Evolutionary conservation across 306 rosid species (phyloP), one percentile per base, ranked within the genome.

Genomic region (Pyrus communis): DNA sequence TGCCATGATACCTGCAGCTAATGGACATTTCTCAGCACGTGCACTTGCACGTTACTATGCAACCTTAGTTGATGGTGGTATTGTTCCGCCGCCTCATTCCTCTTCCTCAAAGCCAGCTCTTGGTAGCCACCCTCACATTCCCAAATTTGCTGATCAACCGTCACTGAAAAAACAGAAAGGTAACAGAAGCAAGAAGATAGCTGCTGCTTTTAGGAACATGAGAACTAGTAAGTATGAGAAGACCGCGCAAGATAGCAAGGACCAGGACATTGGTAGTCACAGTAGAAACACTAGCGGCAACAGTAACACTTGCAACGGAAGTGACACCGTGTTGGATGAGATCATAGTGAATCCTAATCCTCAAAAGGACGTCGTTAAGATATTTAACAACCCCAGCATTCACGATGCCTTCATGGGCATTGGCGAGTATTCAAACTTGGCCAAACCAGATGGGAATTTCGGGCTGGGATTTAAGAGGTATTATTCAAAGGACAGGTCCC

Each of bases 11-110:
- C 99, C 99, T 33, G 89, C 98, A 40, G 99, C 94, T 28, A 96
- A 96, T 40, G 98, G 98, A 59, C 99, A 96, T 75, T 71, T 90
- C 87, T 89, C 99, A 67, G 99, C 98, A 31, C 93, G 98, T 35
- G 99, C 99, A 59, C 96, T 96, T 49, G 98, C 98, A 38, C 93
- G 99, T 30, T 96, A 91, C 60, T 96, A 96, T 75, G 99, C 99
- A 73, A 87, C 98, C 70, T 86, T 96, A 33, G 98, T 83, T 51
- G 90, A 89, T 67, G 93, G 93, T 31, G 98, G 99, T 49, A 82
- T 84, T 63, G 78, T 93, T 80, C 99, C 99, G 2, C 87, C 86
- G 9, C 91, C 96, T 60, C 99, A 93, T 80, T 86, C 94, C 74
- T 82, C 96, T 19, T 69, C 85, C 67, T 86, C 91, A 45, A 84